These are phyloP conservation scores for Halocafeteria seosinensis DNA, from an alignment of 108 stramenopile species.

Conservation along the genomic window DNA sequence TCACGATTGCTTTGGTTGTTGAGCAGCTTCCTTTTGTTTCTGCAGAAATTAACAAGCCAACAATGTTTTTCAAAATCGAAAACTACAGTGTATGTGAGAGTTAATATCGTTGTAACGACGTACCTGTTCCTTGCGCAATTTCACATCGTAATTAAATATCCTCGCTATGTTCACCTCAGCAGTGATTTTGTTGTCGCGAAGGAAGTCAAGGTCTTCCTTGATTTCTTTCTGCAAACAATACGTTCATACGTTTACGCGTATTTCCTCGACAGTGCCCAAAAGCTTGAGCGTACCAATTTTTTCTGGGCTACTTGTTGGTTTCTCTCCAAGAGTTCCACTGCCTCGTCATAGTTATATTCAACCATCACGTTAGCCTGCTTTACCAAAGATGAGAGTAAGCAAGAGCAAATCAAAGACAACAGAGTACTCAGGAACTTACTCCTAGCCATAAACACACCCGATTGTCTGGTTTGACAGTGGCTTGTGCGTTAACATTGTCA, in stretches of 20 bases:
- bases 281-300: no score
- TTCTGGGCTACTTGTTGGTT: slow-evolving; percentile 41
- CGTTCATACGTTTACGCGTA: background rate
- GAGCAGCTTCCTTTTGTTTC: no score
- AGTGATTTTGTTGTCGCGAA: slow-evolving; percentile 82
- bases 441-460: slow-evolving; percentile 93
- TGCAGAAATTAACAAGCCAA: no score
- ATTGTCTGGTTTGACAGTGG: slow-evolving; percentile 53
- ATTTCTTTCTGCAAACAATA: background rate
- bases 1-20: no score
- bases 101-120: no score
- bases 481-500: slow-evolving; percentile 82
- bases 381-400: no score
- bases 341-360: slow-evolving; percentile 91
- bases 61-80: no score
- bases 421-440: no score
- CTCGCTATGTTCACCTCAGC: slow-evolving; percentile 87
- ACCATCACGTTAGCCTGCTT: slow-evolving; percentile 98
- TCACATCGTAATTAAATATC: slow-evolving; percentile 92
- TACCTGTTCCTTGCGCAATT: no score
- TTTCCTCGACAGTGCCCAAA: no score
- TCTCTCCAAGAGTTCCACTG: slow-evolving; percentile 51
- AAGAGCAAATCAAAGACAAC: no score
- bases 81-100: no score
- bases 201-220: slow-evolving; percentile 70